A percentile compares a stretch with the other conserved stretches of the same genome.
Evolutionary conservation across 148 eudicot genomes (phyloP).

Genomic region (Fallopia convolvulus): DNA sequence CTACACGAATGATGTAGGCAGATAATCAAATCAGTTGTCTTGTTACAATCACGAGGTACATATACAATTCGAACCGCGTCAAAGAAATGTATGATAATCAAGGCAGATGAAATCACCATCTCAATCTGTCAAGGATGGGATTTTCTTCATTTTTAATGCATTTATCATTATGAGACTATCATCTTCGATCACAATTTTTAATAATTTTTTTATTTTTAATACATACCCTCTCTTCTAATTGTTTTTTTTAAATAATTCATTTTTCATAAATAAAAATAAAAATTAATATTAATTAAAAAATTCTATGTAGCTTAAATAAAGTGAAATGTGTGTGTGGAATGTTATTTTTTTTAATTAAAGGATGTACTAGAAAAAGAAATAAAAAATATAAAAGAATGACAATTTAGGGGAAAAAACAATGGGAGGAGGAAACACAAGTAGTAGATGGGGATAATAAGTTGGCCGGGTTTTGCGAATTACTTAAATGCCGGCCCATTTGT

Average conservation of each 20-base stretch:
- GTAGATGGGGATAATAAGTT: conserved; percentile 60
- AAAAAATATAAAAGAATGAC: background rate
- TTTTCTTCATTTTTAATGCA: no score
- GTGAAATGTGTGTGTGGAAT: background rate
- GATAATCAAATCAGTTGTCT: no score
- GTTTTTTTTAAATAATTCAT: background rate
- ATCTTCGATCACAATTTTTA: no score
- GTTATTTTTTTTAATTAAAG: background rate
- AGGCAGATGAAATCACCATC: no score
- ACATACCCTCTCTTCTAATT: background rate
- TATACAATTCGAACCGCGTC: no score
- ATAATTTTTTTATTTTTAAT: no score
- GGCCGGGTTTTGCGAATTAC: conserved; percentile 39
- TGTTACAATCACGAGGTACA: no score
- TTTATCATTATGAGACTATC: no score
- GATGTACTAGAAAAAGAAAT: background rate
- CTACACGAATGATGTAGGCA: no score
- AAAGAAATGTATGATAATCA: no score
- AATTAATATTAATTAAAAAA: background rate
- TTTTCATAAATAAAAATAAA: background rate
- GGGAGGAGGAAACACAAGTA: conserved; percentile 21
- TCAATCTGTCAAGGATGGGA: no score
- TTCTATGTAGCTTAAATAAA: background rate
- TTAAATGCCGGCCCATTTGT: conserved; percentile 82
- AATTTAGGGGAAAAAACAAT: background rate